These are phyloP conservation scores for Senna tora DNA, from an alignment of 306 rosid genomes.

Conservation along the genomic window DNA sequence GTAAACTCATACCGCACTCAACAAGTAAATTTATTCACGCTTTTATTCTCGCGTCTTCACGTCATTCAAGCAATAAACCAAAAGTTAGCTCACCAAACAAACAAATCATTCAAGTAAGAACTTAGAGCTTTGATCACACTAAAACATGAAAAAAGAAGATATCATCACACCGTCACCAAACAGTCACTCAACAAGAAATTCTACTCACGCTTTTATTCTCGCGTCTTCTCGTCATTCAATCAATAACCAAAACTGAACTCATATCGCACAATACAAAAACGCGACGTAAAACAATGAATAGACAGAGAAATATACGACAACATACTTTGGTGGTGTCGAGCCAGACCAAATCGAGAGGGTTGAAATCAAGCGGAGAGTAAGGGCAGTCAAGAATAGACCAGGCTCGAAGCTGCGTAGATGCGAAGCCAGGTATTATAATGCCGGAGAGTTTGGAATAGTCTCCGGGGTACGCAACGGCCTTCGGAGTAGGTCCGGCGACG, in stretches of 20 bases:
- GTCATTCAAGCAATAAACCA: background rate
- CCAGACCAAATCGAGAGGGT: constrained; percentile 99
- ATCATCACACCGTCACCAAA: background rate
- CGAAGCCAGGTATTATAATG: constrained; percentile 94
- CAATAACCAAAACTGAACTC: background rate
- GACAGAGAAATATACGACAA: background rate
- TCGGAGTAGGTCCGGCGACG: constrained; percentile 37
- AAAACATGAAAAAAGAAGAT: background rate
- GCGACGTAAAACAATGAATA: background rate
- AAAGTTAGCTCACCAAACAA: background rate
- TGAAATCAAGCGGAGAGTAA: constrained; percentile 95
- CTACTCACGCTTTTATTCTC: background rate
- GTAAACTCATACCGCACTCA: constrained; percentile 5
- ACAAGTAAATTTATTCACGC: background rate
- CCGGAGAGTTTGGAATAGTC: constrained; percentile 92
- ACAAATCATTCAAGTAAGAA: constrained; percentile 7
- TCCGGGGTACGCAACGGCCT: constrained; percentile 43
- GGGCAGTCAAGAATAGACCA: constrained; percentile 99
- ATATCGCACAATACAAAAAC: background rate
- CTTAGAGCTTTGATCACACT: background rate
- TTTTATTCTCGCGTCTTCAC: background rate
- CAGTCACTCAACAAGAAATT: background rate
- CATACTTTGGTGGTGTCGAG: constrained; percentile 88
- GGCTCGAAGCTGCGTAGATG: constrained; percentile 97
- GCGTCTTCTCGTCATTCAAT: background rate